Base-by-base conservation (phyloP, 140 eudicot species). In the Senecio squalidus region DNA sequence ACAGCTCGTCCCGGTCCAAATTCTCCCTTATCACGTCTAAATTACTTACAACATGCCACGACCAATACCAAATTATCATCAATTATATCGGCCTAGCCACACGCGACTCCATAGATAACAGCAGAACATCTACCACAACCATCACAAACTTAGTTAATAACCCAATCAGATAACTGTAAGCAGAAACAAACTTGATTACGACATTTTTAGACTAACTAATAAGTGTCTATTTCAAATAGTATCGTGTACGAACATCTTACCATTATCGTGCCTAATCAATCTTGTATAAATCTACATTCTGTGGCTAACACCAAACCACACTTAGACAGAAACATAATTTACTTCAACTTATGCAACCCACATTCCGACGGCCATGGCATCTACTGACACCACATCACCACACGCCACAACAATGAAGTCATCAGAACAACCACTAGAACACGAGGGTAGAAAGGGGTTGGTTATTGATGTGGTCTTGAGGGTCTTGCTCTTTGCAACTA, bases 381-480 rank as follows among this genome's bases (percentile, higher is more conserved):
- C 76, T 10, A 21, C 20, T 25, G 21, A 46, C 34, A 53, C 64
- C 23, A 16, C 56, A n/a, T 13, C 28, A 15, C 51, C 50, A 2
- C 52, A 31, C 21, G 34, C 66, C 39, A 16, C 70, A 30, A 16
- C 62, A 0, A 34, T 41, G 50, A 62, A 54, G 53, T 17, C 56
- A 13, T 23, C 57, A 10, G 46, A 31, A 28, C 36, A 63, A 16
- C 62, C 54, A 18, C 25, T 53, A 5, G 40, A 43, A 30, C 22
- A 70, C 70, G 53, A 22, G 22, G 46, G 4, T 33, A 24, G 17
- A 30, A 24, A 0, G 8, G 49, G 50, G 20, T 14, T 10, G 13
- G 61, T 29, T 40, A 55, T 63, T 60, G 75, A 67, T 68, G 71
- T 68, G 30, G 50, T 10, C 0, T 60, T 74, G 41, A 59, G 79